phyloP scores from a whole-genome alignment of 148 eudicot genomes.

The Hydrangea macrophylla region DNA sequence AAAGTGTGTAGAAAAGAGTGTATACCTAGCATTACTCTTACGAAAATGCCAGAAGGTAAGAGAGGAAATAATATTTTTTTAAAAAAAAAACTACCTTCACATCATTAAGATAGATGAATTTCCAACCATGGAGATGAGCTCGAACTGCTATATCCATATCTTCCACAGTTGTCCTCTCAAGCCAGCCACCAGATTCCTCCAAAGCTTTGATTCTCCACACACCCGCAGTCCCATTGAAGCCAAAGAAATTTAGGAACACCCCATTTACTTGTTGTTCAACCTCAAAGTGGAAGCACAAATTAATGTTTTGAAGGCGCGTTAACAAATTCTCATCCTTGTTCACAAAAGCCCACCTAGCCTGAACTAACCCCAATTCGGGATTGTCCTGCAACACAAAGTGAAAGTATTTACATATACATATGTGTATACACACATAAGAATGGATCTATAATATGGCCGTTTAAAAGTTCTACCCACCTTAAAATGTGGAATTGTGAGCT shows the following conservation, averaged over 20 bases:
- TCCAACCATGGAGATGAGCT: slow-evolving; percentile 84
- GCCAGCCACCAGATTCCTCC: slow-evolving; percentile 85
- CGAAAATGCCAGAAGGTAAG: neutral
- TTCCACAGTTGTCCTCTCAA: slow-evolving; percentile 79
- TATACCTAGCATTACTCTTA: neutral
- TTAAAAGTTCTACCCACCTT: slow-evolving; percentile 33
- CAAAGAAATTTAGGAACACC: slow-evolving; percentile 67
- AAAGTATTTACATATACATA: too few species aligned
- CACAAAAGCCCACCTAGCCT: slow-evolving; percentile 80
- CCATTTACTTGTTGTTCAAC: slow-evolving; percentile 91
- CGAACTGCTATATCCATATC: slow-evolving; percentile 89
- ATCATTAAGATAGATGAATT: slow-evolving; percentile 70
- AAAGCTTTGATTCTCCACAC: slow-evolving; percentile 86
- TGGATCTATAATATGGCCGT: neutral
- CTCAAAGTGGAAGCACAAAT: slow-evolving; percentile 79
- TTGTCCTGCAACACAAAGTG: slow-evolving; percentile 43
- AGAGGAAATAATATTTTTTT: neutral
- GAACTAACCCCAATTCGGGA: slow-evolving; percentile 73
- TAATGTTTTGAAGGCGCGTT: slow-evolving; percentile 69
- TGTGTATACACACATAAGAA: neutral
- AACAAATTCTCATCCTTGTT: slow-evolving; percentile 79
- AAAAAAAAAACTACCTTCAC: slow-evolving; percentile 44
- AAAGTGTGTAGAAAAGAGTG: too few species aligned
- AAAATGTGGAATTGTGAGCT: slow-evolving; percentile 64
- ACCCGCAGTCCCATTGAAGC: slow-evolving; percentile 91